These are phyloP conservation scores for Fusarium abutilonis DNA, from an alignment of 2,329 filamentous ascomycete species.

Conservation along the genomic window DNA sequence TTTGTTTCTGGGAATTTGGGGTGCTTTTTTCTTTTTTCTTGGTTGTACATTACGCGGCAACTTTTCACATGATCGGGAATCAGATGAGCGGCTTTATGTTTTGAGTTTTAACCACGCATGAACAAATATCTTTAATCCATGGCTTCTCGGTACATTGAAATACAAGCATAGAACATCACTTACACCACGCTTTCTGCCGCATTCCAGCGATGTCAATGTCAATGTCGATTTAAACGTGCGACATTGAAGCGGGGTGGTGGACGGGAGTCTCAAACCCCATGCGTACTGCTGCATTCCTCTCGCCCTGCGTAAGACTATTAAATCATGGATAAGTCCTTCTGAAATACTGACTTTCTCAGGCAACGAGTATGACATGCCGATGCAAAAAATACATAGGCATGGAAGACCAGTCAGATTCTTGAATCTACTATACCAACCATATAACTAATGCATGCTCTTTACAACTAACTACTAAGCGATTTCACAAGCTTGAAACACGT, in stretches of 20 bases:
- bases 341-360: neutral
- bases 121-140: constrained; percentile 35
- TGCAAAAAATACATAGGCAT: too few relatives aligned
- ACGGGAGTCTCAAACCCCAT: constrained; percentile 17
- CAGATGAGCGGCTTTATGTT: constrained; percentile 38
- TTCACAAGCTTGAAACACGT: neutral
- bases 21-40: constrained; percentile 13
- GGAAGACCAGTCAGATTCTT: too few relatives aligned
- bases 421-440: too few relatives aligned
- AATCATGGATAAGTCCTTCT: neutral
- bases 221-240: constrained; percentile 3
- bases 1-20: constrained; percentile 13
- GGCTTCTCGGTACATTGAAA: constrained; percentile 24
- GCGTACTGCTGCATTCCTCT: constrained; percentile 7
- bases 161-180: constrained; percentile 24
- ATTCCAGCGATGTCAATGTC: constrained; percentile 25
- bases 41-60: constrained; percentile 22
- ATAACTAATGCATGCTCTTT: too few relatives aligned
- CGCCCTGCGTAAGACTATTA: constrained; percentile 6
- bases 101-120: constrained; percentile 29
- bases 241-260: constrained; percentile 13
- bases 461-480: too few relatives aligned
- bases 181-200: neutral
- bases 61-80: constrained; percentile 38
- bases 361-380: too few relatives aligned